A percentile compares a stretch with the other conserved stretches of the same genome.
Conservation (phyloP, 768 basidiomycete genomes). For the Pleurotus djamor region DNA sequence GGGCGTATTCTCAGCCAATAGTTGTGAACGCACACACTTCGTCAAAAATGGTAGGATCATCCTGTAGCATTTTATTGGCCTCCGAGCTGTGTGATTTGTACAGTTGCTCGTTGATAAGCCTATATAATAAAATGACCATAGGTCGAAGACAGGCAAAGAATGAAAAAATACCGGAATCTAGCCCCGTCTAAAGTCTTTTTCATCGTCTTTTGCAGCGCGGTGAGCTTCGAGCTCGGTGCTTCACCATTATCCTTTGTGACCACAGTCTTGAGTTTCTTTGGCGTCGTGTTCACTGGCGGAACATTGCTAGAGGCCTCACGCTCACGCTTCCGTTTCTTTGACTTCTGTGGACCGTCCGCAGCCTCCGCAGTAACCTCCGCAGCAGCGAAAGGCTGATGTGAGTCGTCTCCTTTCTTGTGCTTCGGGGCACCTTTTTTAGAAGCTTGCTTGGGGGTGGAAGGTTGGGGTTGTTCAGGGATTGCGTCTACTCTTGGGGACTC, state of each 20-base stretch:
- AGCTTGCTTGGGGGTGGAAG: no score
- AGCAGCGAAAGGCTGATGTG: no score
- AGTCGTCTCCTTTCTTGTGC: no score
- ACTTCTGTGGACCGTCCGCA: not conserved
- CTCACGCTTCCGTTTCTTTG: not conserved
- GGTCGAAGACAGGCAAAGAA: not conserved
- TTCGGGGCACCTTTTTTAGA: no score
- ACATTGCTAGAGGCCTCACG: not conserved
- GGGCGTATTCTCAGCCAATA: not conserved
- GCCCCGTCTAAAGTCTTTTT: conserved; percentile 82
- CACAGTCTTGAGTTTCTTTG: conserved; percentile 13
- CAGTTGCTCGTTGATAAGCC: conserved; percentile 89
- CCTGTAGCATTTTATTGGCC: conserved; percentile 79
- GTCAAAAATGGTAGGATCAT: conserved; percentile 76
- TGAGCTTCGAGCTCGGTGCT: conserved; percentile 36
- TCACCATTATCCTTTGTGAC: not conserved
- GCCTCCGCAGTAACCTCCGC: not conserved
- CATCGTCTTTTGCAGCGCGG: conserved; percentile 74
- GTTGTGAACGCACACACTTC: conserved; percentile 53
- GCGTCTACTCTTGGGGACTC: no score
- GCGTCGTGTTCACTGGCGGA: conserved; percentile 9
- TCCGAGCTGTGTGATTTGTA: conserved; percentile 83
- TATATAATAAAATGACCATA: conserved; percentile 20
- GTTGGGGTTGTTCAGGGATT: no score
- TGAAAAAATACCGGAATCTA: conserved; percentile 64